A percentile compares a stretch with the other conserved stretches of the same genome.
Evolutionary conservation across 768 basidiomycete species (phyloP).

Genomic region (Bullera alba): DNA sequence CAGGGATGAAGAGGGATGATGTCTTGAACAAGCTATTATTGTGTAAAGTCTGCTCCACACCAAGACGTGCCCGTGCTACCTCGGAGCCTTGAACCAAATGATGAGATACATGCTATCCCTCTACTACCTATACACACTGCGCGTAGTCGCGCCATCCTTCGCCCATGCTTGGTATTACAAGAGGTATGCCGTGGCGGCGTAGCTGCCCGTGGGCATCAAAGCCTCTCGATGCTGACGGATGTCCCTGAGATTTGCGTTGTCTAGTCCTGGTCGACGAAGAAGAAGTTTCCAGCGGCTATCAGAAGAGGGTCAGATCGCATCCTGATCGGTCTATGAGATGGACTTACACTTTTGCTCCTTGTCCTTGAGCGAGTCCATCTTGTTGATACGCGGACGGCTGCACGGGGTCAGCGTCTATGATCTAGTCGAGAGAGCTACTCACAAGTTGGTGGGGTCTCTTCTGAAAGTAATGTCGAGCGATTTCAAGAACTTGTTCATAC

Average conservation of each 20-base stretch:
- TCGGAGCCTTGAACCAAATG: too few relatives aligned
- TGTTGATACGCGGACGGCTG: conserved; percentile 49
- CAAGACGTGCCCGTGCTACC: too few relatives aligned
- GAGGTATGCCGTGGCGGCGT: too few relatives aligned
- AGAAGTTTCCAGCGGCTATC: conserved; percentile 25
- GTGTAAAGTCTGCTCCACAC: too few relatives aligned
- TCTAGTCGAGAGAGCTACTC: conserved; percentile 6
- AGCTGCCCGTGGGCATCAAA: too few relatives aligned
- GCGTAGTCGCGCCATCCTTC: too few relatives aligned
- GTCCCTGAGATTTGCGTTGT: background rate
- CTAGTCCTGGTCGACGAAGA: conserved; percentile 39
- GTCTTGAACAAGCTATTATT: too few relatives aligned
- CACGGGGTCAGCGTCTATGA: background rate
- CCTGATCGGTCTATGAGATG: background rate
- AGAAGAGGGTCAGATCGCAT: background rate
- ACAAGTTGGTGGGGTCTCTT: conserved; percentile 72
- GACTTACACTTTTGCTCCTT: conserved; percentile 47
- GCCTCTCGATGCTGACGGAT: background rate
- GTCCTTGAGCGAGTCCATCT: conserved; percentile 49
- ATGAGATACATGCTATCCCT: too few relatives aligned
- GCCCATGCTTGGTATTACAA: too few relatives aligned
- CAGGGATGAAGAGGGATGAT: too few relatives aligned
- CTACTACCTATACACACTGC: too few relatives aligned
- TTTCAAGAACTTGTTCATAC: conserved; percentile 96
- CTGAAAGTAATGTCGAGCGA: conserved; percentile 97